Conservation (phyloP, 163 green algal genomes). For the Chlorella variabilis region DNA sequence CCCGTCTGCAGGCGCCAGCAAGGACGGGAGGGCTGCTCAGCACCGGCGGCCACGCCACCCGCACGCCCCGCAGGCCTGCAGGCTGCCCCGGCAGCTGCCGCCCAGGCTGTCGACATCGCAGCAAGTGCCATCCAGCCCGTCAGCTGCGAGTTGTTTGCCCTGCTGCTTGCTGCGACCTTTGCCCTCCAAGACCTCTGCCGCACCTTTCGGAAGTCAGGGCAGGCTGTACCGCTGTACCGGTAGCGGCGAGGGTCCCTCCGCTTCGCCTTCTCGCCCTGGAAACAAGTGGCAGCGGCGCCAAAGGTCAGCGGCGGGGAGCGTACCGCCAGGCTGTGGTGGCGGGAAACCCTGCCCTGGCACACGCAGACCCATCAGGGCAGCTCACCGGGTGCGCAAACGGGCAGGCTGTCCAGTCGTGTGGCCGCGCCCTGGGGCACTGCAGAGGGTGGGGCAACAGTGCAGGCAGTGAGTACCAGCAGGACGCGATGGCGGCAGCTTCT, state of each 20-base stretch:
- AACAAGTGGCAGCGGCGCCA: conserved; percentile 65
- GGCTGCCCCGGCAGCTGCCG: no score
- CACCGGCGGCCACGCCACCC: no score
- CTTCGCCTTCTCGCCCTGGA: conserved; percentile 83
- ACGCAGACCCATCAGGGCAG: neutral
- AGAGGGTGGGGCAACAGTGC: neutral
- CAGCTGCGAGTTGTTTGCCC: no score
- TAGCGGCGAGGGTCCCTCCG: conserved; percentile 75
- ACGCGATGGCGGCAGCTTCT: no score
- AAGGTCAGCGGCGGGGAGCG: conserved; percentile 81
- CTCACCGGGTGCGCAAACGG: conserved; percentile 72
- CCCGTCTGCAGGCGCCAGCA: conserved; percentile 29
- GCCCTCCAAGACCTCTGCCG: neutral
- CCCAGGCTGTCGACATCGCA: no score
- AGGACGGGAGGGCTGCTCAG: neutral
- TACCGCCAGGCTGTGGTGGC: neutral
- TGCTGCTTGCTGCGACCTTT: no score
- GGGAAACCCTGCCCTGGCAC: neutral
- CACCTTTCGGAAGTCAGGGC: conserved; percentile 84
- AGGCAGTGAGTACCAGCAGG: neutral
- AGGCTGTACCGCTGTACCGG: conserved; percentile 82
- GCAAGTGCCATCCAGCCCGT: no score
- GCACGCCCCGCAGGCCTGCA: no score
- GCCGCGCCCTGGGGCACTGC: conserved; percentile 69
- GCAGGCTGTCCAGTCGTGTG: conserved; percentile 88